Evolutionary conservation across 768 basidiomycete genomes (phyloP), one percentile per base, ranked within the genome.

Genomic region (Tulasnella sp.): DNA sequence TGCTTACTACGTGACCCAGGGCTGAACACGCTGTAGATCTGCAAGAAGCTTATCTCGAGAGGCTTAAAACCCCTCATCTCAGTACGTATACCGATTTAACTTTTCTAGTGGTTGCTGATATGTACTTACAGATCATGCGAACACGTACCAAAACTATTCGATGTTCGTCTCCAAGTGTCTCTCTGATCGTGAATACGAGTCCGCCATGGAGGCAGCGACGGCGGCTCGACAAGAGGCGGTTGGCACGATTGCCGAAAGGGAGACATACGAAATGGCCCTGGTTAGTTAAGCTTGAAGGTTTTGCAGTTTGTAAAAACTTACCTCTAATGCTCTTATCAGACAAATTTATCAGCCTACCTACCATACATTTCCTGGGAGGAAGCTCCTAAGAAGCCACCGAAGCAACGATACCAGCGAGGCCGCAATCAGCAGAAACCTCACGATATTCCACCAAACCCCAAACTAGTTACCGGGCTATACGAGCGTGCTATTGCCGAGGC

Each of bases 71-170:
- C 81, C 92, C 93, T 26, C 95, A 97, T 81, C 86, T 91, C 61
- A 90, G 93, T 94, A 81, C 72, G 86, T 83, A 7, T 76, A 13
- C 20, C 40, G 46, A 32, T 39, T 32, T 46, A 37, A 42, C 29
- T 67, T 6, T 37, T 32, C 23, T 15, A 1, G 6, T 37, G 6
- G 75, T 16, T n/a, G 6, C 51, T 67, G 44, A 57, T 46, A n/a
- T n/a, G 78, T 42, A 40, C n/a, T 81, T 10, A 6, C 69, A 96
- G 94, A 89, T 78, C 88, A 91, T 77, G 93, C 94, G 55, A 89
- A 92, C 18, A 96, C 95, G 0, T 91, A 91, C 77, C 91, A 94
- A 81, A 87, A 89, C 2, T 99, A 97, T 83, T 98, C 96, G 0
- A 88, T 91, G 0, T 98, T 98, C 85, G 94, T 94, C 20, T 94